A percentile compares a stretch with the other conserved stretches of the same genome.
Conservation (phyloP, 495 filamentous ascomycete species). For the Aspergillus ostianus region DNA sequence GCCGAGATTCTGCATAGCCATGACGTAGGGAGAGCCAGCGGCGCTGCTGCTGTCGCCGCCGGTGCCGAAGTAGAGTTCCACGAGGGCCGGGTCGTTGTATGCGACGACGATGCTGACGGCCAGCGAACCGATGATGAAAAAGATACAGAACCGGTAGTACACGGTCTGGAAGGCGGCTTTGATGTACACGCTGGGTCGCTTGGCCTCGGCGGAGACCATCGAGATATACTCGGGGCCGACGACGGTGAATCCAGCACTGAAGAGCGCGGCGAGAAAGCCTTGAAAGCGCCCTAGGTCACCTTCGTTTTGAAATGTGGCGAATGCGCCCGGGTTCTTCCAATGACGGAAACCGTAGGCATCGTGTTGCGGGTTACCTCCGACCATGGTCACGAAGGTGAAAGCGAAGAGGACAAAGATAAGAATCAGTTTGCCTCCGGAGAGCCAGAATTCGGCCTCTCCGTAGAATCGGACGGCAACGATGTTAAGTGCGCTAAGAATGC, state of each 20-base stretch:
- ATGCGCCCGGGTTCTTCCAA: slow-evolving; percentile 29
- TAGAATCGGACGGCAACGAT: slow-evolving; percentile 60
- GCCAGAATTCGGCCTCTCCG: slow-evolving; percentile 67
- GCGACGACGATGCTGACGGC: slow-evolving; percentile 67
- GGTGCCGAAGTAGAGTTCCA: slow-evolving; percentile 32
- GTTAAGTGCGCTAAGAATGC: slow-evolving; percentile 19
- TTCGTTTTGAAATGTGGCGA: slow-evolving; percentile 50
- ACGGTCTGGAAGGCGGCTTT: slow-evolving; percentile 71
- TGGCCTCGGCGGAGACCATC: slow-evolving; percentile 77
- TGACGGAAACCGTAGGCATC: slow-evolving; percentile 75
- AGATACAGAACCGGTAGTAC: slow-evolving; percentile 68
- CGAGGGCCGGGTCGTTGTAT: slow-evolving; percentile 50
- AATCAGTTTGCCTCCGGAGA: slow-evolving; percentile 64
- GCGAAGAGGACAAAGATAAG: slow-evolving; percentile 58
- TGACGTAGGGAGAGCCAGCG: slow-evolving; percentile 73
- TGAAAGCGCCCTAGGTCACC: slow-evolving; percentile 65
- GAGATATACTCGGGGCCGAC: slow-evolving; percentile 74
- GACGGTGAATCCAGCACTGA: slow-evolving; percentile 35
- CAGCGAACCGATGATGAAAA: slow-evolving; percentile 73
- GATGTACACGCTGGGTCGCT: slow-evolving; percentile 58
- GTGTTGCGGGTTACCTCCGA: slow-evolving; percentile 68
- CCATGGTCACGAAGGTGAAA: slow-evolving; percentile 56
- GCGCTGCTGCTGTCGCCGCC: slow-evolving; percentile 44
- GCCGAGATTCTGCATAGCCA: slow-evolving; percentile 73
- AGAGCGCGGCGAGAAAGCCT: slow-evolving; percentile 68